phyloP scores from a whole-genome alignment of 2,329 filamentous ascomycete genomes.

The Leptographium flavum region DNA sequence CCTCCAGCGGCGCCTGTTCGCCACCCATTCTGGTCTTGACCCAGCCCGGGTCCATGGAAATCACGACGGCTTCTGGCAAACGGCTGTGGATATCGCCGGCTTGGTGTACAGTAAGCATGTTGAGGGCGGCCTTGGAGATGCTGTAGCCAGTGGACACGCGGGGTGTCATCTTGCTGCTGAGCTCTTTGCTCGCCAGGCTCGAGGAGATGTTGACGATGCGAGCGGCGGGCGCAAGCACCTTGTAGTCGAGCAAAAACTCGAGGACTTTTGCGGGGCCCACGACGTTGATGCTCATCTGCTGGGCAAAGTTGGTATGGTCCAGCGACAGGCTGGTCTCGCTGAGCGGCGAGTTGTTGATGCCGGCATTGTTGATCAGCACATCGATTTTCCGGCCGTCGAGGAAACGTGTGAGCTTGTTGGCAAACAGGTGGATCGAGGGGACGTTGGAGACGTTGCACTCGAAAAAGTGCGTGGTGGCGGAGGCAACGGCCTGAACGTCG shows the following conservation, averaged over 20 bases:
- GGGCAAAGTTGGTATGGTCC: constrained; percentile 18
- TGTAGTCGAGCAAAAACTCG: constrained; percentile 19
- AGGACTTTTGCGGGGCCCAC: constrained; percentile 30
- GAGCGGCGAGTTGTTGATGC: constrained; percentile 20
- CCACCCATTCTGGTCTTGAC: constrained; percentile 21
- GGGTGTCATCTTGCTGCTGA: constrained; percentile 15
- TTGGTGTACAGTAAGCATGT: constrained; percentile 21
- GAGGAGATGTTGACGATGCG: constrained; percentile 28
- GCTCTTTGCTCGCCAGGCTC: constrained; percentile 20
- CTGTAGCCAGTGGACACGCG: constrained; percentile 19
- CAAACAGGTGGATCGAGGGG: constrained; percentile 18
- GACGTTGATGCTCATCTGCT: constrained; percentile 30
- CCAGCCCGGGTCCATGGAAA: constrained; percentile 20
- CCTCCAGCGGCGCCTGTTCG: constrained; percentile 14
- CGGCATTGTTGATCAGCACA: constrained; percentile 17
- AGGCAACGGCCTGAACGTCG: constrained; percentile 13
- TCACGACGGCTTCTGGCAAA: constrained; percentile 15
- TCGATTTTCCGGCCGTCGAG: constrained; percentile 21
- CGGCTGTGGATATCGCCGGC: constrained; percentile 11
- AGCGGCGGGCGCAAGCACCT: constrained; percentile 14
- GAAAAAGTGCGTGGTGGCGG: constrained; percentile 14
- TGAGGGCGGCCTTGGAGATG: constrained; percentile 18
- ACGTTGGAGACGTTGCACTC: constrained; percentile 19
- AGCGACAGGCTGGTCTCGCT: constrained; percentile 24
- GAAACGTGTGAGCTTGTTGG: constrained; percentile 12